A percentile compares a stretch with the other conserved stretches of the same genome.
Evolutionary conservation across 2,329 filamentous ascomycete species (phyloP).

Genomic region (Metarhizium sp.): DNA sequence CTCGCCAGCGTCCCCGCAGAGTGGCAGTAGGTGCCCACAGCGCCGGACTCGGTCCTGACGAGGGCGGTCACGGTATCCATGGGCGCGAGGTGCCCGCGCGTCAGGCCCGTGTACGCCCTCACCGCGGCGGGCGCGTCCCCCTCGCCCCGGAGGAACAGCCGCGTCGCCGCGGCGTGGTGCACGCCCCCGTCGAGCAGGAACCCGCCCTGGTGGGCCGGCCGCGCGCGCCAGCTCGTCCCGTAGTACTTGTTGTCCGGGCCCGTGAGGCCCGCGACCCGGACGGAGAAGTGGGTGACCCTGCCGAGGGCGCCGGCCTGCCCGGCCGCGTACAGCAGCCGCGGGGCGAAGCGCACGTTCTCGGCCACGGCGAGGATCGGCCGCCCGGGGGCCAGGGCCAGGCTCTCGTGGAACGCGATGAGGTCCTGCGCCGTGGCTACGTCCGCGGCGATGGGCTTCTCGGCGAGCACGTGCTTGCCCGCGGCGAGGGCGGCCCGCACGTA

Average conservation of each 20-base stretch:
- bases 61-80: constrained; percentile 58
- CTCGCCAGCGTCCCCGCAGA: constrained; percentile 46
- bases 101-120: constrained; percentile 44
- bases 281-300: constrained; percentile 34
- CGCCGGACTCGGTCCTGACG: constrained; percentile 42
- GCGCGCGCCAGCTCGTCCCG: constrained; percentile 54
- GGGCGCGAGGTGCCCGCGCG: constrained; percentile 49
- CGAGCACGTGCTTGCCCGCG: constrained; percentile 62
- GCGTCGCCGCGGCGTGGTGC: constrained; percentile 41
- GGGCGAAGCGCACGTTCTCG: constrained; percentile 63
- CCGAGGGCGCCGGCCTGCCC: constrained; percentile 19
- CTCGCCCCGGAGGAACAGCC: constrained; percentile 39
- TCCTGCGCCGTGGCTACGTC: constrained; percentile 37
- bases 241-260: constrained; percentile 33
- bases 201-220: constrained; percentile 40
- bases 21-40: constrained; percentile 46
- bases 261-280: constrained; percentile 27
- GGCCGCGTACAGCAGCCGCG: constrained; percentile 43
- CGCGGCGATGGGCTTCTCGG: constrained; percentile 59
- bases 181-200: constrained; percentile 71
- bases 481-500: constrained; percentile 48
- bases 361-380: constrained; percentile 46
- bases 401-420: constrained; percentile 27
- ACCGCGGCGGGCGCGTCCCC: constrained; percentile 34
- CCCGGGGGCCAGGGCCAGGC: constrained; percentile 1